Evolutionary conservation across 1,139 yeast genomes (phyloP).

Genomic region (Lodderomyces parapsilosis): DNA sequence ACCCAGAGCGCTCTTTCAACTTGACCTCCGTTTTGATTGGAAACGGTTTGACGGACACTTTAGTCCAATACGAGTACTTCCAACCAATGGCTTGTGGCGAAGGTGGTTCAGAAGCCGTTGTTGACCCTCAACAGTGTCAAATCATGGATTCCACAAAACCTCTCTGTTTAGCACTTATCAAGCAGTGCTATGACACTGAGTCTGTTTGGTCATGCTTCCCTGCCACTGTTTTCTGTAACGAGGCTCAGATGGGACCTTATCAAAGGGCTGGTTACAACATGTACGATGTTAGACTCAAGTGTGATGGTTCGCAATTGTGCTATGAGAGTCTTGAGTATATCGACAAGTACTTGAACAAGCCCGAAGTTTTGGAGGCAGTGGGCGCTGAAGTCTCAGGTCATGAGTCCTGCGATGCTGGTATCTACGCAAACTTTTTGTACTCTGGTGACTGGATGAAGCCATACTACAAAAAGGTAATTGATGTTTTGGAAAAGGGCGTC

Average conservation of each 20-base stretch:
- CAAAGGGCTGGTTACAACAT: slow-evolving; percentile 88
- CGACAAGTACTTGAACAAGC: slow-evolving; percentile 35
- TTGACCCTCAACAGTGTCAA: slow-evolving; percentile 76
- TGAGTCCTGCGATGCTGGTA: slow-evolving; percentile 81
- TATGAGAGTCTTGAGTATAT: slow-evolving; percentile 42
- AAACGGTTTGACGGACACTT: slow-evolving; percentile 92
- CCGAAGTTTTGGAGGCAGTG: slow-evolving; percentile 60
- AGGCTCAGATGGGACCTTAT: slow-evolving; percentile 83
- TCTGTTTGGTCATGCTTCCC: slow-evolving; percentile 92
- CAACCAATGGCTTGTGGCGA: slow-evolving; percentile 97
- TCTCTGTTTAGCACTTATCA: slow-evolving; percentile 76
- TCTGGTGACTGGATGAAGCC: slow-evolving; percentile 95
- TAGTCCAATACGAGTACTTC: slow-evolving; percentile 82
- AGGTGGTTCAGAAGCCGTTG: slow-evolving; percentile 83
- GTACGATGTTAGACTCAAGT: slow-evolving; percentile 84
- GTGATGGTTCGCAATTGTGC: slow-evolving; percentile 78
- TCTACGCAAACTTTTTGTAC: slow-evolving; percentile 76
- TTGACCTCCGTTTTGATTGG: slow-evolving; percentile 89
- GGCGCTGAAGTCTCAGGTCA: slow-evolving; percentile 89
- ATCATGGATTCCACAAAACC: slow-evolving; percentile 71
- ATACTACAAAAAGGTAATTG: slow-evolving; percentile 64
- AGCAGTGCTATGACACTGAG: slow-evolving; percentile 74
- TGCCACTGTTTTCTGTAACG: slow-evolving; percentile 90
- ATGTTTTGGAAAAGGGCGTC: slow-evolving; percentile 53
- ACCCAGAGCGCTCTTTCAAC: slow-evolving; percentile 74